Evolutionary conservation across 768 basidiomycete genomes (phyloP), one percentile per base, ranked within the genome.

Genomic region (Mycena maculata): DNA sequence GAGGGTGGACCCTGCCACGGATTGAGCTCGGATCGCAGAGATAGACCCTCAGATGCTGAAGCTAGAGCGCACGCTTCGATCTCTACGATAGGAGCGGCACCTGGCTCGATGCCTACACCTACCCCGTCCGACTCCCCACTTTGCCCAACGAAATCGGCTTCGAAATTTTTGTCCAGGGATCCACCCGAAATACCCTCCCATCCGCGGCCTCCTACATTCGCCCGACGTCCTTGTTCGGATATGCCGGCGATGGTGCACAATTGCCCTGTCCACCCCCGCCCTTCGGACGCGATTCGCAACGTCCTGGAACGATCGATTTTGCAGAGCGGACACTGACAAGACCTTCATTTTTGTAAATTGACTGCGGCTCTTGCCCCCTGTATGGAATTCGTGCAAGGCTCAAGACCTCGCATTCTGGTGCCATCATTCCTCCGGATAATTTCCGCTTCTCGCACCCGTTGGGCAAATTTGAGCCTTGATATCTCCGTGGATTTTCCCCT

Each of bases 111-210:
- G 10, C 55, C 41, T 57, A 57, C 41, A 36, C 16, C 18, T 59
- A 59, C 15, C 38, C 49, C 10, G 39, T n/a, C n/a, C n/a, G n/a
- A n/a, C n/a, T 52, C 50, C 16, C 41, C 4, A 61, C 49, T 11
- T 23, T 61, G 10, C 60, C 60, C 11, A 53, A 41, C 39, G 60
- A 61, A 61, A 53, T 61, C 49, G 13, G 31, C 23, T n/a, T 28
- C 15, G 50, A 61, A 22, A 53, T 61, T 28, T 61, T 61, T 50
- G 15, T 53, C 20, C 36, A 33, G n/a, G n/a, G 9, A 42, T 61
- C 49, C 18, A 52, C 7, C 60, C 60, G 1, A 16, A 18, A 20
- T 25, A 31, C 11, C 38, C 47, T 49, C 3, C 36, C n/a, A n/a
- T 42, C 1, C 11, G 11, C 7, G 59, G 59, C 4, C 13, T 38